A percentile compares a stretch with the other conserved stretches of the same genome.
Evolutionary conservation across 345 rosid species (phyloP).

Genomic region (Eucalyptus paniculata): DNA sequence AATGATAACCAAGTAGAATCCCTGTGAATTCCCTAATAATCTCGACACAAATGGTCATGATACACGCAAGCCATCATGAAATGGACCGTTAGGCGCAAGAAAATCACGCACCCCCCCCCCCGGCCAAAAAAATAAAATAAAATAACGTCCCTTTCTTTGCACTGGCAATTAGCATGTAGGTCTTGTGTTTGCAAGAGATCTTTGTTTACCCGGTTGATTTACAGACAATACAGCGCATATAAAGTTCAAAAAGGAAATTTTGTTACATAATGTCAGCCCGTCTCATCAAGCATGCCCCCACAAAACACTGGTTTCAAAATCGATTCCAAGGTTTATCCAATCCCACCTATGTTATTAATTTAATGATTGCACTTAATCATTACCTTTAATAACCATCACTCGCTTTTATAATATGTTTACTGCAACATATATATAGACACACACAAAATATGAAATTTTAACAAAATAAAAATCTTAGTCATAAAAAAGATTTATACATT

Average conservation of each 20-base stretch:
- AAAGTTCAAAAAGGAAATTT: neutral
- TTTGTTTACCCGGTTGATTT: neutral
- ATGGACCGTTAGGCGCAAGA: neutral
- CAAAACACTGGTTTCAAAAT: too few relatives aligned
- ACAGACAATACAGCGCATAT: neutral
- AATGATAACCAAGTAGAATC: neutral
- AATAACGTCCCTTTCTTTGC: neutral
- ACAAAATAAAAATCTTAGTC: too few relatives aligned
- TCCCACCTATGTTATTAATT: too few relatives aligned
- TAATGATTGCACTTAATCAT: too few relatives aligned
- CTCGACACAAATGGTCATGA: neutral
- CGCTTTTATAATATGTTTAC: too few relatives aligned
- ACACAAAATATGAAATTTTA: too few relatives aligned
- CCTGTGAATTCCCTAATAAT: neutral
- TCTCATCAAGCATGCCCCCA: conserved; percentile 75
- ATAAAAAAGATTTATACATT: too few relatives aligned
- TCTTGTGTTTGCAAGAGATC: neutral
- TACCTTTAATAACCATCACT: too few relatives aligned
- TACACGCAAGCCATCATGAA: neutral
- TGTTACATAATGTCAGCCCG: conserved; percentile 63
- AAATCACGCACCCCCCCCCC: neutral
- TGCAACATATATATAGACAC: too few relatives aligned
- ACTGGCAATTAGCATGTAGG: neutral
- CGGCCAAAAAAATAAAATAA: too few relatives aligned
- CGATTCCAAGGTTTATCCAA: too few relatives aligned